Evolutionary conservation across 768 basidiomycete species (phyloP).

Genomic region (Boletus edulis): DNA sequence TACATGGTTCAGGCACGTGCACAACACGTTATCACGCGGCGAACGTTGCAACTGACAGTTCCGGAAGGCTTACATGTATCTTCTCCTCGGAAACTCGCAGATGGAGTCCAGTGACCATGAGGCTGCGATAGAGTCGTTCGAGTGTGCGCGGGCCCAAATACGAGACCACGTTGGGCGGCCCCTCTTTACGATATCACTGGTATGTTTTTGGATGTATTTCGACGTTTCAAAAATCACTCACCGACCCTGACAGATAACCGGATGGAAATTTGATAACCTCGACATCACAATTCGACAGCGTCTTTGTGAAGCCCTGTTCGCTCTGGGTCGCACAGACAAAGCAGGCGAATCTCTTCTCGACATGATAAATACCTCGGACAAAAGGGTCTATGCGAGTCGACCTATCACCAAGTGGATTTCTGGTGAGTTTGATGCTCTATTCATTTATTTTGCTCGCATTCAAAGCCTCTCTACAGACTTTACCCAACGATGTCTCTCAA

Average conservation of each 20-base stretch:
- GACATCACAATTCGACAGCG: not conserved
- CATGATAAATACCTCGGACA: too few species aligned
- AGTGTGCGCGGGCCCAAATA: not conserved
- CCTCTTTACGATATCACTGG: not conserved
- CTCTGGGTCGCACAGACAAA: not conserved
- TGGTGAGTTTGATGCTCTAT: too few species aligned
- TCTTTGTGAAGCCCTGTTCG: not conserved
- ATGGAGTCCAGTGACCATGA: not conserved
- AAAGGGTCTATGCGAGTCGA: too few species aligned
- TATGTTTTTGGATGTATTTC: not conserved
- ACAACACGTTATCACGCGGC: not conserved
- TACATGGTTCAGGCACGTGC: not conserved
- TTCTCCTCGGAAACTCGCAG: not conserved
- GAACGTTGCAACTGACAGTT: not conserved
- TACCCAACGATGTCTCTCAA: too few species aligned
- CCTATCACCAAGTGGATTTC: too few species aligned
- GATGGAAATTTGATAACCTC: not conserved
- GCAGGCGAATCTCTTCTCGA: not conserved
- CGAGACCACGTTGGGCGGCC: not conserved
- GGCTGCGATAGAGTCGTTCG: not conserved
- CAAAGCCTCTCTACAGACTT: too few species aligned
- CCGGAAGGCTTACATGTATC: not conserved
- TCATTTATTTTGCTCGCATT: too few species aligned
- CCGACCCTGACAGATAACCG: not conserved
- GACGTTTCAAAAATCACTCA: not conserved